Percentiles rank a stretch among this genome's conserved stretches.
Evolutionary conservation across 2,329 filamentous ascomycete genomes (phyloP).

Genomic region (Fusarium haematococcum): DNA sequence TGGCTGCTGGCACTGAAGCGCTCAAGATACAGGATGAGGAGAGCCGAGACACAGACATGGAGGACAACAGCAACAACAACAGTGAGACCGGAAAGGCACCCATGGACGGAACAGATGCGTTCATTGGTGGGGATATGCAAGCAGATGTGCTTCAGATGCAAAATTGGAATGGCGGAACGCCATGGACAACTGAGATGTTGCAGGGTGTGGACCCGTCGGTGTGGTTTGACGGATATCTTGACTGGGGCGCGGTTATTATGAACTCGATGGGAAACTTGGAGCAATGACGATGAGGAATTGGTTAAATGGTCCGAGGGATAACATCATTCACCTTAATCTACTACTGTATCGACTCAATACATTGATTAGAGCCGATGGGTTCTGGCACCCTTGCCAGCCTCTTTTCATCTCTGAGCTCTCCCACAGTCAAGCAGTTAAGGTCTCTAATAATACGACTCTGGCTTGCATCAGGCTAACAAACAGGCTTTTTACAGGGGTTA

Average conservation of each 20-base stretch:
- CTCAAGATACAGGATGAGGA: conserved; percentile 36
- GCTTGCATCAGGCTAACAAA: too few relatives aligned
- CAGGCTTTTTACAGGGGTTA: too few relatives aligned
- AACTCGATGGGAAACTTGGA: conserved; percentile 46
- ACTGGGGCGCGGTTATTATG: conserved; percentile 50
- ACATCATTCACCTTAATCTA: too few relatives aligned
- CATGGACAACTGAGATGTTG: conserved; percentile 48
- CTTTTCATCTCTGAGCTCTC: too few relatives aligned
- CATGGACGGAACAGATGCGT: not conserved
- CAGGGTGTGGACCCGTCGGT: conserved; percentile 50
- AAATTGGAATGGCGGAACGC: conserved; percentile 43
- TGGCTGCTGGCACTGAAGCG: conserved; percentile 51
- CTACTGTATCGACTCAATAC: too few relatives aligned
- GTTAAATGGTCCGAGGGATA: too few relatives aligned
- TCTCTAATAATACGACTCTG: too few relatives aligned
- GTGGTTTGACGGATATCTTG: conserved; percentile 52
- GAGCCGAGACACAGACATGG: conserved; percentile 34
- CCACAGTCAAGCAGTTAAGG: too few relatives aligned
- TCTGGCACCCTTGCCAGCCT: too few relatives aligned
- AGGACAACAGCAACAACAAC: not conserved
- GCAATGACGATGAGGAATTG: too few relatives aligned
- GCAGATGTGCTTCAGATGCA: conserved; percentile 40
- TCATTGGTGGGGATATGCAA: conserved; percentile 33
- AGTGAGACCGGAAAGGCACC: conserved; percentile 1
- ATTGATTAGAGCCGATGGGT: too few relatives aligned